phyloP scores from a whole-genome alignment of 495 filamentous ascomycete genomes.

The Neurospora cerealis region DNA sequence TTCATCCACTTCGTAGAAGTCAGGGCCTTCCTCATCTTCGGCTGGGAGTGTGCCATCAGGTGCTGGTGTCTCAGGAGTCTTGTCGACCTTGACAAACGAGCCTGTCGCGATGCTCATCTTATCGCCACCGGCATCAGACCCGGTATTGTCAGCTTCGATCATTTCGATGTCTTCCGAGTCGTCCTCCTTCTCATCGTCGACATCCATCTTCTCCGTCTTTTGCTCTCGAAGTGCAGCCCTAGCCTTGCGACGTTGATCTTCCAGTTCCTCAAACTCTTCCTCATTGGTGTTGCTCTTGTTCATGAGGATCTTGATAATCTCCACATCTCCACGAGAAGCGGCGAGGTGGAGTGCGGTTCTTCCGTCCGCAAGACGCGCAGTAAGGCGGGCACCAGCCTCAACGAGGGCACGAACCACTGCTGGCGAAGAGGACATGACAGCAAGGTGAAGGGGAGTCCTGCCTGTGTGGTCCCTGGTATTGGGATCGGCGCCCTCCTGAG shows the following conservation, averaged over 20 bases:
- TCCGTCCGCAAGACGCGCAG: slow-evolving; percentile 65
- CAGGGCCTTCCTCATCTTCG: slow-evolving; percentile 55
- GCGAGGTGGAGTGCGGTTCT: slow-evolving; percentile 71
- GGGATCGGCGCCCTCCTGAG: slow-evolving; percentile 47
- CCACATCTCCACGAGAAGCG: slow-evolving; percentile 52
- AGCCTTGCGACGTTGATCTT: slow-evolving; percentile 37
- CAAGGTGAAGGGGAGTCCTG: slow-evolving; percentile 68
- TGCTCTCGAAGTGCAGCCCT: slow-evolving; percentile 9
- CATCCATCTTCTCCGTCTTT: slow-evolving; percentile 11
- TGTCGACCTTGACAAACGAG: slow-evolving; percentile 58
- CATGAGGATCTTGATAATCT: slow-evolving; percentile 61
- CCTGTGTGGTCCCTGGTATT: slow-evolving; percentile 70
- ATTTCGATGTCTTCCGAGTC: slow-evolving; percentile 27
- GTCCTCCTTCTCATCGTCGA: slow-evolving; percentile 12
- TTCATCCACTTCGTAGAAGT: slow-evolving; percentile 68
- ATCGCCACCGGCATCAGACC: slow-evolving; percentile 24
- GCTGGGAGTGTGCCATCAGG: slow-evolving; percentile 28
- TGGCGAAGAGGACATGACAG: slow-evolving; percentile 52
- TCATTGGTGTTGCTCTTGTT: slow-evolving; percentile 62
- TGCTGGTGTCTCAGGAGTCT: slow-evolving; percentile 24
- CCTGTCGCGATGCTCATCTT: slow-evolving; percentile 41
- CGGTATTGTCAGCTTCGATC: slow-evolving; percentile 30
- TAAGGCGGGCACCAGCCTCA: slow-evolving; percentile 60
- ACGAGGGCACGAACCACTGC: slow-evolving; percentile 62
- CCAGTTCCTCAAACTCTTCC: slow-evolving; percentile 49